Evolutionary conservation across 2,329 filamentous ascomycete genomes (phyloP), one percentile per base, ranked within the genome.

Genomic region (Fusarium heterosporum): DNA sequence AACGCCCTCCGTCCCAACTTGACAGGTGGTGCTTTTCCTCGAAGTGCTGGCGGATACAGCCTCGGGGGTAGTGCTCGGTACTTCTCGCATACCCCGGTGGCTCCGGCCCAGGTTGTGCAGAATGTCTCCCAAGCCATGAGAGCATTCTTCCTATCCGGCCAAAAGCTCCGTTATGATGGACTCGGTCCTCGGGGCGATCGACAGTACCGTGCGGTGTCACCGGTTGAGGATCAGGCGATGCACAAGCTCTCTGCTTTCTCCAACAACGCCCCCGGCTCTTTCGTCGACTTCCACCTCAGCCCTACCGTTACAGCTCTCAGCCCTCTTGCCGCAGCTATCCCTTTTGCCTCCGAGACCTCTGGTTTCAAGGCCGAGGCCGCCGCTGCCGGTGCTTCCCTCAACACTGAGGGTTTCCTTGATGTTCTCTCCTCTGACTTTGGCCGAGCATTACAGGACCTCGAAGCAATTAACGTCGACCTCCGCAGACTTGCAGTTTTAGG

Each of bases 41-140:
- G 95, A 56, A 93, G 92, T 38, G 92, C 94, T 9, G 93, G 95
- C 68, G 96, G 96, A n/a, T 99, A 99, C 76, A 85, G 85, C 66
- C 81, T 92, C 38, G 80, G 85, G 55, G 92, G 92, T 29, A 89
- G 91, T 69, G 92, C 89, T 25, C 87, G 95, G 69, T 95, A 95
- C 82, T 98, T 98, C 80, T 96, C 93, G 2, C 94, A 97, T 79
- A 87, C 89, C 1, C 93, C 95, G 2, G 90, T 92, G 11, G 88
- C 90, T 9, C 93, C 93, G 38, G 93, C 94, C 2, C 93, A 98
- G 77, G 93, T 98, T 45, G 87, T 98, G 50, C 91, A 96, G 78
- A 97, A 97, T 78, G 95, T 97, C n/a, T 97, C 93, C 13, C 90
- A 93, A 71, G 96, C 93, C 7, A 90, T 98, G 74, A 89, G 96